Evolutionary conservation across 2,329 filamentous ascomycete genomes (phyloP).

Genomic region (Chrysosporium keratinophilum): DNA sequence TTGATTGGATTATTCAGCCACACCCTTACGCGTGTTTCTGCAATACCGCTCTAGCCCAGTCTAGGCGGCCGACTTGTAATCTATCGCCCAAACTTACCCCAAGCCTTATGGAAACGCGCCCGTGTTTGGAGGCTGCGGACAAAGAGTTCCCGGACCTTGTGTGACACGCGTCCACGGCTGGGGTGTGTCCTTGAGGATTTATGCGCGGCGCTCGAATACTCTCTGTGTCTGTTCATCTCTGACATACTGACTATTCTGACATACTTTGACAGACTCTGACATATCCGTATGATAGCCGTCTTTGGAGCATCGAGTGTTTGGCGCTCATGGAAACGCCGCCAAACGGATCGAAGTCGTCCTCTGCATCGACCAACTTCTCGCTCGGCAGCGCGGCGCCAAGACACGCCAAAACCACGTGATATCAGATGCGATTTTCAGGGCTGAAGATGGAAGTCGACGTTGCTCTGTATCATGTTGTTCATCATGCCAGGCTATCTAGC

Average conservation of each 20-base stretch:
- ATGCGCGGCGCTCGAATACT: no score
- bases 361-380: neutral
- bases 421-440: no score
- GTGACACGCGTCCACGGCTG: neutral
- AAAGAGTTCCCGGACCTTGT: neutral
- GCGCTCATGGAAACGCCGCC: neutral
- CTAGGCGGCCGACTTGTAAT: neutral
- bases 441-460: no score
- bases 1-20: neutral
- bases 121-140: neutral
- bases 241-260: no score
- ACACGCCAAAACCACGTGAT: no score
- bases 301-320: no score
- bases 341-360: neutral
- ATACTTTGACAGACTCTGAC: no score
- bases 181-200: neutral
- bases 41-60: neutral
- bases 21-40: neutral
- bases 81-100: neutral
- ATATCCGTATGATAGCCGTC: no score
- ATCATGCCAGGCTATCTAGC: no score
- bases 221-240: no score
- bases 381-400: neutral
- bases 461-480: no score
- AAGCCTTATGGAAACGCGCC: conserved; percentile 5